Base-by-base conservation (phyloP, 176 grass and related monocot genomes). In the Elaeis guineensis region DNA sequence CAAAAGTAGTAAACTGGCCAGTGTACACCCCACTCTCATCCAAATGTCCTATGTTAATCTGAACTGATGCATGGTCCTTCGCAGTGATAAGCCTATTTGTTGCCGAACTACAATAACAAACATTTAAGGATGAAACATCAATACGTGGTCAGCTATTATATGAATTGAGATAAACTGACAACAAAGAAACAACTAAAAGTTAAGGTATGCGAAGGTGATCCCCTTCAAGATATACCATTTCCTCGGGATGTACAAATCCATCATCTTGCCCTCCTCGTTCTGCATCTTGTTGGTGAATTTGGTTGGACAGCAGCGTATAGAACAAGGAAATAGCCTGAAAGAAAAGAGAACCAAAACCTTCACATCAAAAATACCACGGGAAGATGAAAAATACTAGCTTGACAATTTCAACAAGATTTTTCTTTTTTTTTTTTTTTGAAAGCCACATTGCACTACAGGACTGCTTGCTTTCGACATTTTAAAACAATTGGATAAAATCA, bases 51-150 rank as follows among this genome's bases (percentile, higher is more conserved):
- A 62, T 62, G 15, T 62, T 62, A 20, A 62, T 62, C n/a, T 62
- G 60, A 32, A 62, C 60, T 4, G 60, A 62, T 19, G 60, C 60
- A 21, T 62, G 60, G 30, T 62, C 60, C 60, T 62, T 62, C 1
- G 60, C 60, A 62, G 60, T 62, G 20, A 62, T 62, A 3, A 62
- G 60, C 16, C 60, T 62, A 49, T 62, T 62, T 35, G 60, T 62
- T 19, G 60, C 60, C 32, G 60, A 62, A 48, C 60, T 62, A 62
- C 35, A 44, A 14, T 5, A 44, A 44, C 32, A n/a, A 62, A 62
- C 4, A 18, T 48, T 44, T 7, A 44, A 19, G 19, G 48, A 44
- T 44, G 12, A 12, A 35, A 15, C 30, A 62, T 3, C 28, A 62
- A 11, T 5, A 49, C 2, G 11, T 14, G 35, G 35, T 14, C 1